Evolutionary conservation across 495 filamentous ascomycete genomes (phyloP).

Genomic region (Neurospora tetrasperma): DNA sequence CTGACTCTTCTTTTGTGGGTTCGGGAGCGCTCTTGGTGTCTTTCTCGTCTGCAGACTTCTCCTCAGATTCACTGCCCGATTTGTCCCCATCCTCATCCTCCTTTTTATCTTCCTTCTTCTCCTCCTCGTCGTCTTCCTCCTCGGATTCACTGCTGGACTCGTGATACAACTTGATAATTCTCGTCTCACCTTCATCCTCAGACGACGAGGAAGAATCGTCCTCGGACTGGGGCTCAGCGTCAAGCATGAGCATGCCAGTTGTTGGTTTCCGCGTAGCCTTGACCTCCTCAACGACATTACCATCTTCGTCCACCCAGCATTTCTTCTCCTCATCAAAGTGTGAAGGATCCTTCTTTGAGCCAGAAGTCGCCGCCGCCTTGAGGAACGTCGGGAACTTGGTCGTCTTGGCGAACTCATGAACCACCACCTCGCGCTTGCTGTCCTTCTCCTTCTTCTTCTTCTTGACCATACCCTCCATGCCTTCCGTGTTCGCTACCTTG

Average conservation of each 20-base stretch:
- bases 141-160: slow-evolving; percentile 3
- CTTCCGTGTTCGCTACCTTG: slow-evolving; percentile 28
- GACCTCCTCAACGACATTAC: slow-evolving; percentile 57
- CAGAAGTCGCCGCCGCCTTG: slow-evolving; percentile 34
- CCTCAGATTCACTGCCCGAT: slow-evolving; percentile 5
- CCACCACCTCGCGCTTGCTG: slow-evolving; percentile 40
- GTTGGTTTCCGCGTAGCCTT: slow-evolving; percentile 17
- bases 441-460: slow-evolving; percentile 47
- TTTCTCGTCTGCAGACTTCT: slow-evolving; percentile 8
- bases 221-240: not conserved
- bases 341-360: slow-evolving; percentile 19
- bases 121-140: not conserved
- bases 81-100: not conserved
- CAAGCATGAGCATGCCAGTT: not conserved
- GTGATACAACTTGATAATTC: not conserved
- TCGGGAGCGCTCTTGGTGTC: slow-evolving; percentile 20
- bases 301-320: slow-evolving; percentile 79
- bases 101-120: not conserved
- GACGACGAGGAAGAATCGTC: slow-evolving; percentile 1
- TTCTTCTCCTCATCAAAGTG: slow-evolving; percentile 61
- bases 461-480: slow-evolving; percentile 40
- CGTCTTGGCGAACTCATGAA: slow-evolving; percentile 77
- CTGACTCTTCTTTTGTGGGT: slow-evolving; percentile 14
- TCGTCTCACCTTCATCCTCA: slow-evolving; percentile 7
- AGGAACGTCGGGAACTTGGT: slow-evolving; percentile 71